These are phyloP conservation scores for Ocimum tenuiflorum DNA, from an alignment of 257 asterid species.

Conservation along the genomic window DNA sequence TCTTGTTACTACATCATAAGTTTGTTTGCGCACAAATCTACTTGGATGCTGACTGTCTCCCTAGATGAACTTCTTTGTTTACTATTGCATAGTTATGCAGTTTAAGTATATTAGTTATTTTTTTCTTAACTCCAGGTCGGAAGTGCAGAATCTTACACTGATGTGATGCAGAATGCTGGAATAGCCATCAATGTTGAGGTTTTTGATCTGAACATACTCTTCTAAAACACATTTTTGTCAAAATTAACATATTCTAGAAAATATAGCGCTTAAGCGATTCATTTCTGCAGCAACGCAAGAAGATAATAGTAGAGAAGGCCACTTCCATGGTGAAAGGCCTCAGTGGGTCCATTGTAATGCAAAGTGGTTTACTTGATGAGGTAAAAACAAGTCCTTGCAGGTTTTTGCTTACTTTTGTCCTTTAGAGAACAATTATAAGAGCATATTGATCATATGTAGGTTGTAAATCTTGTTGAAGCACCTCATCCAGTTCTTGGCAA, in stretches of 20 bases:
- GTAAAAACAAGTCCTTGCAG: slow-evolving; percentile 24
- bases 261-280: slow-evolving; percentile 8
- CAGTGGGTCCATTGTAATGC: slow-evolving; percentile 55
- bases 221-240: not conserved
- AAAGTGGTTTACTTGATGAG: slow-evolving; percentile 73
- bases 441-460: slow-evolving; percentile 40
- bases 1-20: not conserved
- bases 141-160: slow-evolving; percentile 67
- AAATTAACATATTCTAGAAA: slow-evolving; percentile 2
- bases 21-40: not conserved
- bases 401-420: slow-evolving; percentile 1
- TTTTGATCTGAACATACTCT: slow-evolving; percentile 15
- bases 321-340: slow-evolving; percentile 57
- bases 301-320: slow-evolving; percentile 50
- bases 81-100: not conserved
- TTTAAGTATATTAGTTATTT: no score
- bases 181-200: slow-evolving; percentile 69
- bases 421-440: slow-evolving; percentile 14
- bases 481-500: slow-evolving; percentile 79
- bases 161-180: slow-evolving; percentile 62
- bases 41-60: not conserved
- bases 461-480: slow-evolving; percentile 93
- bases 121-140: slow-evolving; percentile 39
- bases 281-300: slow-evolving; percentile 69
- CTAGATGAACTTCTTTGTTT: not conserved